Conservation (phyloP, 768 basidiomycete genomes). For the Russula emetica region DNA sequence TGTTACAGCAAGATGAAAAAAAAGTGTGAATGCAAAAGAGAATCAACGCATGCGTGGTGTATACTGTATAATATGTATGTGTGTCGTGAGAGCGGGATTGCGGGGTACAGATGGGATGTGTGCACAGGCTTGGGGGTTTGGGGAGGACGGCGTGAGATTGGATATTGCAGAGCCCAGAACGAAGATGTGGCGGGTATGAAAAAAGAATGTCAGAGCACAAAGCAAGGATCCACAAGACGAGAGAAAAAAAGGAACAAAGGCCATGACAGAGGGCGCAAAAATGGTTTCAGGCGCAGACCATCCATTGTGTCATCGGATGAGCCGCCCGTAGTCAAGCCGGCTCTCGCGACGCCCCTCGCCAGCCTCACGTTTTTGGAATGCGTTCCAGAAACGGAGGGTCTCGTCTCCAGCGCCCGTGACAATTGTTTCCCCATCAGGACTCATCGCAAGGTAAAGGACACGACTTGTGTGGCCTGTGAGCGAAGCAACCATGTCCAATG, state of each 20-base stretch:
- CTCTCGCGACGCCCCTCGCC: slow-evolving; percentile 39
- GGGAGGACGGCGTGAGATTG: neutral
- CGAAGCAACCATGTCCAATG: slow-evolving; percentile 89
- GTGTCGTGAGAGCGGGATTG: slow-evolving; percentile 3
- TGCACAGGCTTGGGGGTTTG: neutral
- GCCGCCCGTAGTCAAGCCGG: slow-evolving; percentile 44
- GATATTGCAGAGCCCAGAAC: slow-evolving; percentile 20
- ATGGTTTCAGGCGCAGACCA: neutral
- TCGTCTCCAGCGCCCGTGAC: slow-evolving; percentile 98
- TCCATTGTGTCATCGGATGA: slow-evolving; percentile 34
- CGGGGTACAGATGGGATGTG: slow-evolving; percentile 18
- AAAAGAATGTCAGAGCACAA: neutral
- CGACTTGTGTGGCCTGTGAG: slow-evolving; percentile 93
- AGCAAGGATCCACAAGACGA: slow-evolving; percentile 4
- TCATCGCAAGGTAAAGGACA: slow-evolving; percentile 96
- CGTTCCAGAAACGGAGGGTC: slow-evolving; percentile 96
- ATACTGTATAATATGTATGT: slow-evolving; percentile 17
- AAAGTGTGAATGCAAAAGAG: slow-evolving; percentile 10
- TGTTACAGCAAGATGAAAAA: slow-evolving; percentile 18
- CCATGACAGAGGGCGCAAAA: neutral
- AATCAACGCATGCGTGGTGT: slow-evolving; percentile 19
- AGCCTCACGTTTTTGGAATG: slow-evolving; percentile 74
- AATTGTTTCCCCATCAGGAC: slow-evolving; percentile 95
- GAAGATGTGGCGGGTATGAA: slow-evolving; percentile 9
- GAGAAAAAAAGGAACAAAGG: neutral